Base-by-base conservation (phyloP, 148 eudicot genomes). In the Mesembryanthemum crystallinum region DNA sequence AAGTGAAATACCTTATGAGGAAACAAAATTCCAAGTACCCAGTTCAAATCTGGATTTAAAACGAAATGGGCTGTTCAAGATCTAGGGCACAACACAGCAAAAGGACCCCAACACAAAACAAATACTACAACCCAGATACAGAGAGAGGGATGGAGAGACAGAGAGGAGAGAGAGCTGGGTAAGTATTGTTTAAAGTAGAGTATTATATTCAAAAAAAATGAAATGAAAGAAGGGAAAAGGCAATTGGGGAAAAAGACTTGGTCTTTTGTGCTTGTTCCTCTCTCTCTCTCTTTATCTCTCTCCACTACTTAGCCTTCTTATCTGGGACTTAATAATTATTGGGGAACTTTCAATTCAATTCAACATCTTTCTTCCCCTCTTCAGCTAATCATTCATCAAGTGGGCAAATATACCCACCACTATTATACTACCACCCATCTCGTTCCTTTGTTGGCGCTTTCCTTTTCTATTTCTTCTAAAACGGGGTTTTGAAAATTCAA, bases 61-160 rank as follows among this genome's bases (percentile, higher is more conserved):
- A 67, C 30, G 69, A 11, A n/a, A 28, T 32, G 60, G 60, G 29
- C n/a, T 67, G 64, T 35, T 81, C 58, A 52, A 81, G 80, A 77
- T 81, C 83, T 72, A 80, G 71, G 29, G 72, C 80, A 69, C 72
- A n/a, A n/a, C n/a, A n/a, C n/a, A n/a, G n/a, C n/a, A 70, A n/a
- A 62, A 30, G 25, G 65, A 37, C 23, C 51, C 33, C 60, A 73
- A 68, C n/a, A 2, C 49, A 77, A 66, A 14, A 42, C 28, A 54
- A 27, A 25, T 13, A 18, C 27, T 15, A 63, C 57, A 33, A 21
- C 8, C 8, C 11, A 59, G 35, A 67, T 13, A 32, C 8, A 49
- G 65, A 63, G 27, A 43, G 37, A 54, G 59, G 52, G 45, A 51
- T 33, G 13, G 51, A 57, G 37, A 18, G 35, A 3, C n/a, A 11